Evolutionary conservation across 106 monocot species (phyloP).

Genomic region (Phalaenopsis aphrodite): DNA sequence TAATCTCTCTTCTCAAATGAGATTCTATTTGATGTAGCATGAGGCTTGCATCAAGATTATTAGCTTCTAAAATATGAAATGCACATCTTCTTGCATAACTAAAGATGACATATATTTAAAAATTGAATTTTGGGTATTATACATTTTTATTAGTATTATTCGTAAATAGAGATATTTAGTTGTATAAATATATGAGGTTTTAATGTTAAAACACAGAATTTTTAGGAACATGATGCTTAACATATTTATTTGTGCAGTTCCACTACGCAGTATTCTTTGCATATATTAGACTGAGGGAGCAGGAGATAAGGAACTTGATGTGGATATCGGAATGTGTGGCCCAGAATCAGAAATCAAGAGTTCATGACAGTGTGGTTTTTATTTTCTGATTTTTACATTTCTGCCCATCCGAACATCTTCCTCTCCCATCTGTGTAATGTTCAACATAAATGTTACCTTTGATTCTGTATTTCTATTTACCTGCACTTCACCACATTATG

Average conservation of each 20-base stretch:
- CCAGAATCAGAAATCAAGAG: constrained; percentile 89
- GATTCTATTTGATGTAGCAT: no score
- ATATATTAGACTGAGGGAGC: constrained; percentile 85
- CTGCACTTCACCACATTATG: no score
- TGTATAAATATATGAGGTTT: background rate
- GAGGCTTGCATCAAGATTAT: no score
- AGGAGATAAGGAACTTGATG: constrained; percentile 96
- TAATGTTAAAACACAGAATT: background rate
- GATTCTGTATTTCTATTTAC: no score
- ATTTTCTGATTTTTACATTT: constrained; percentile 45
- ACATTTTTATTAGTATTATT: no score
- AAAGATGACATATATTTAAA: no score
- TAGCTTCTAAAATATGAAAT: no score
- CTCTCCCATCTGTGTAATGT: background rate
- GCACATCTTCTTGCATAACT: no score
- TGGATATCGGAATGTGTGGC: constrained; percentile 98
- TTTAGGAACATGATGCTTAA: background rate
- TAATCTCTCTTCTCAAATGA: no score
- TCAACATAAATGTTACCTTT: background rate
- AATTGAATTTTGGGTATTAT: no score
- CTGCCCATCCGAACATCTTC: background rate
- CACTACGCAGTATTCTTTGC: constrained; percentile 93
- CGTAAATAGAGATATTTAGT: no score
- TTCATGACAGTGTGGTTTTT: constrained; percentile 94
- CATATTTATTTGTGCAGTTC: constrained; percentile 42